These are phyloP conservation scores for Alternaria burnsii DNA, from an alignment of 2,329 filamentous ascomycete species.

Conservation along the genomic window DNA sequence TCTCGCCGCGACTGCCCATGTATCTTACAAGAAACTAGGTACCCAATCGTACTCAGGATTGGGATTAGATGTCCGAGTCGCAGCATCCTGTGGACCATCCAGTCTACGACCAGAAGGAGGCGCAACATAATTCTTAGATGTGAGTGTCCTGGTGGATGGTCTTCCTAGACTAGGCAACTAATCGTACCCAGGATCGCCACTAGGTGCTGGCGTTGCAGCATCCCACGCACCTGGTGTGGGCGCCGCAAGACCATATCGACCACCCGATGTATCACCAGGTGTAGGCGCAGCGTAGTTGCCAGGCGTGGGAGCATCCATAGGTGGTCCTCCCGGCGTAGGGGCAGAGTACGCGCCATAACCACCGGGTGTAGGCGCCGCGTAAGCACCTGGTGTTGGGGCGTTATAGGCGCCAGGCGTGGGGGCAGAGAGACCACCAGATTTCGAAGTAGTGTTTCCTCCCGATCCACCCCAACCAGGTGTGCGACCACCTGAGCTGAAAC, in stretches of 20 bases:
- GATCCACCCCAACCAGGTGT: conserved; percentile 66
- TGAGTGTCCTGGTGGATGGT: conserved; percentile 49
- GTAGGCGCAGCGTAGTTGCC: conserved; percentile 52
- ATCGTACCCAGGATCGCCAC: conserved; percentile 37
- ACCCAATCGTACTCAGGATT: conserved; percentile 32
- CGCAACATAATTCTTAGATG: conserved; percentile 51
- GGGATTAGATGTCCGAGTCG: conserved; percentile 40
- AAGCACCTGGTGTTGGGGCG: conserved; percentile 49
- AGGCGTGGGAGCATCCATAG: conserved; percentile 51
- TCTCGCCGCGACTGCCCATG: not conserved
- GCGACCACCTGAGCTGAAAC: conserved; percentile 60
- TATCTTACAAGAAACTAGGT: conserved; percentile 8
- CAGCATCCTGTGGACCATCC: conserved; percentile 58
- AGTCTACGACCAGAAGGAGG: conserved; percentile 47
- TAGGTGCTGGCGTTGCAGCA: conserved; percentile 55
- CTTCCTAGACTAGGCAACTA: conserved; percentile 30
- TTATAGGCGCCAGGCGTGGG: conserved; percentile 46
- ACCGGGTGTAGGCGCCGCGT: conserved; percentile 48
- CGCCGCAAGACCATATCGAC: conserved; percentile 55
- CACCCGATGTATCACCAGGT: conserved; percentile 40
- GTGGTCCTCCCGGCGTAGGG: conserved; percentile 47
- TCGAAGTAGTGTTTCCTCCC: conserved; percentile 32
- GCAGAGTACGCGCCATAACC: conserved; percentile 48
- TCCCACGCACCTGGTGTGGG: conserved; percentile 69
- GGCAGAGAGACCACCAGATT: conserved; percentile 41